A percentile compares a stretch with the other conserved stretches of the same genome.
These are phyloP conservation scores for Tillandsia leiboldiana DNA, from an alignment of 176 grass and related monocot genomes.

Conservation along the genomic window DNA sequence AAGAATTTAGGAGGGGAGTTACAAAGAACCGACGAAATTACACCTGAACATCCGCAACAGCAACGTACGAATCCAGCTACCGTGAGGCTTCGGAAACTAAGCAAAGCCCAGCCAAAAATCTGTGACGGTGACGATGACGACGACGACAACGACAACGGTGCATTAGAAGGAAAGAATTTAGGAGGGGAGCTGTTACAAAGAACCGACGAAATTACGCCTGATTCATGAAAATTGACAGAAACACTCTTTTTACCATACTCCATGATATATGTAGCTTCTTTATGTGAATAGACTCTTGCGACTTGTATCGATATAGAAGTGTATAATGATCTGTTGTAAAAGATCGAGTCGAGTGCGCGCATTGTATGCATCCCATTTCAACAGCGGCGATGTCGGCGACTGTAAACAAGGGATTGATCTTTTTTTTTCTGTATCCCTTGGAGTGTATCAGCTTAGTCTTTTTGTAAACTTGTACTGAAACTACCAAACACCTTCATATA, in stretches of 20 bases:
- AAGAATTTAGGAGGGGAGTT: no score
- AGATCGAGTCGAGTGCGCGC: neutral
- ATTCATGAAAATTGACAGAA: slow-evolving; percentile 3
- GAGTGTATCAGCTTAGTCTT: neutral
- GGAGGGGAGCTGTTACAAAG: neutral
- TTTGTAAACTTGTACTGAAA: no score
- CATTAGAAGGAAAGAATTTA: neutral
- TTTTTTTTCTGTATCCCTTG: slow-evolving; percentile 16
- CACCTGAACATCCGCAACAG: slow-evolving; percentile 30
- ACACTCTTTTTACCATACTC: neutral
- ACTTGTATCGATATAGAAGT: neutral
- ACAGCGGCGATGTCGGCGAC: slow-evolving; percentile 8
- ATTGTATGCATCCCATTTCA: neutral
- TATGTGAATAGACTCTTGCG: slow-evolving; percentile 20
- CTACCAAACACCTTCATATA: no score
- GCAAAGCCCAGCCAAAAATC: slow-evolving; percentile 25
- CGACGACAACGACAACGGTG: neutral
- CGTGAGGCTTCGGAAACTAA: slow-evolving; percentile 37
- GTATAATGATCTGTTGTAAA: neutral
- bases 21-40: slow-evolving; percentile 7
- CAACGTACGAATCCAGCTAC: slow-evolving; percentile 25
- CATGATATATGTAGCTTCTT: slow-evolving; percentile 15
- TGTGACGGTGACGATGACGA: slow-evolving; percentile 10
- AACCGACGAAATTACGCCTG: slow-evolving; percentile 12
- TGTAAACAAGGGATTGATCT: slow-evolving; percentile 7